A percentile compares a stretch with the other conserved stretches of the same genome.
Evolutionary conservation across 2,329 filamentous ascomycete genomes (phyloP).

Genomic region (Botryosphaeria agaves): DNA sequence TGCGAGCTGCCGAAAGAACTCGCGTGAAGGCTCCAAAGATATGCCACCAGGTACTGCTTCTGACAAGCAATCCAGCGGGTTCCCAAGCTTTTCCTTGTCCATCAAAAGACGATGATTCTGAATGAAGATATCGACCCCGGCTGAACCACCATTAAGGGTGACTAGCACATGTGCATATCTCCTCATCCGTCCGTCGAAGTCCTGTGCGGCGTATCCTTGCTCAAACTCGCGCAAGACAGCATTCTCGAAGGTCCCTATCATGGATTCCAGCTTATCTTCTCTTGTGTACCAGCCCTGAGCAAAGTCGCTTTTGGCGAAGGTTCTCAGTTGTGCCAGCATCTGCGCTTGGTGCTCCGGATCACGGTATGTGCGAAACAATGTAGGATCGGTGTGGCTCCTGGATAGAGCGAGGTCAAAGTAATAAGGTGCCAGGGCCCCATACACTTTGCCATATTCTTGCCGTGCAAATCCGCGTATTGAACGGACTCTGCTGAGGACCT

Average conservation of each 20-base stretch:
- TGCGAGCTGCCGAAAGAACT: constrained; percentile 63
- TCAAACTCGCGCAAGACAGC: constrained; percentile 85
- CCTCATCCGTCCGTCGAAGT: constrained; percentile 77
- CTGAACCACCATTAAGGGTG: constrained; percentile 61
- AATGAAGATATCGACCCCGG: constrained; percentile 70
- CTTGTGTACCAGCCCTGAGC: constrained; percentile 55
- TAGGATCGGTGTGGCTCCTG: constrained; percentile 58
- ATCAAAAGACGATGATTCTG: constrained; percentile 75
- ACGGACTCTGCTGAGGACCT: constrained; percentile 49
- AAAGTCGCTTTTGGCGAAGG: constrained; percentile 68
- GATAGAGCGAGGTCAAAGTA: constrained; percentile 67
- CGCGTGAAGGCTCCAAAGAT: constrained; percentile 60
- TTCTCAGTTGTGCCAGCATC: constrained; percentile 66
- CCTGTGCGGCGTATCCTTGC: constrained; percentile 74
- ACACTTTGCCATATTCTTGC: constrained; percentile 80
- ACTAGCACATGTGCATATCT: constrained; percentile 78
- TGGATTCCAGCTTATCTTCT: constrained; percentile 53
- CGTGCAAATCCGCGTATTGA: constrained; percentile 75
- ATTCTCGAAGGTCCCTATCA: constrained; percentile 74
- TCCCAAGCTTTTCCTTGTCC: constrained; percentile 52
- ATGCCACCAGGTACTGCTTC: constrained; percentile 47
- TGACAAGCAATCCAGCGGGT: constrained; percentile 68
- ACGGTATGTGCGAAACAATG: constrained; percentile 72
- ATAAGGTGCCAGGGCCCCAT: constrained; percentile 74
- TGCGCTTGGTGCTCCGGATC: constrained; percentile 82